Conservation (phyloP, 139 green algal species). For the Volvox reticuliferus region DNA sequence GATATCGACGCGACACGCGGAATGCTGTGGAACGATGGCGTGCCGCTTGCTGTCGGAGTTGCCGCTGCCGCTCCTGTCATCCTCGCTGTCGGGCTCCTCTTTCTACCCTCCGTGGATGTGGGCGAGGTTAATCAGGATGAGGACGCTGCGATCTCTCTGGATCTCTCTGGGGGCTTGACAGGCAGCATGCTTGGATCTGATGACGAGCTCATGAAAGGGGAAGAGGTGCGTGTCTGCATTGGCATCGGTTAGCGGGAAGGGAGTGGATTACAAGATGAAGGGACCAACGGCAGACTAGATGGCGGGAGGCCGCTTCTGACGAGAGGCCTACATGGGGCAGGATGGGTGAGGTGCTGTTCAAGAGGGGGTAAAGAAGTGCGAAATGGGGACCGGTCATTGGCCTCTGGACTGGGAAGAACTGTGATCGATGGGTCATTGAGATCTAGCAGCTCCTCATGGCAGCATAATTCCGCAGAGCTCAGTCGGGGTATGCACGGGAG, state of each 20-base stretch:
- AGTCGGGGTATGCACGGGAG: too few relatives aligned
- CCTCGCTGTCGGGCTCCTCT: neutral
- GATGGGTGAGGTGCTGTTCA: too few relatives aligned
- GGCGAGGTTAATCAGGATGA: slow-evolving; percentile 8
- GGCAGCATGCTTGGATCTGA: neutral
- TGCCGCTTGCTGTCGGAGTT: slow-evolving; percentile 6
- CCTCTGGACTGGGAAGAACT: too few relatives aligned
- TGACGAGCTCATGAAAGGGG: neutral
- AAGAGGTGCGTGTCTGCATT: neutral
- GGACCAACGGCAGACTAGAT: neutral
- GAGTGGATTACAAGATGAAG: neutral
- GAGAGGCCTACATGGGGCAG: too few relatives aligned
- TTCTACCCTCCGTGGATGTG: neutral
- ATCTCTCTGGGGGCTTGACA: neutral
- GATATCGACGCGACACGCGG: neutral
- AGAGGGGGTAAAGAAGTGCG: too few relatives aligned
- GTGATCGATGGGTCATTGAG: too few relatives aligned
- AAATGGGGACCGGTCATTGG: too few relatives aligned
- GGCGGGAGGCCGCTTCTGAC: too few relatives aligned
- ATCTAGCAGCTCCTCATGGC: too few relatives aligned
- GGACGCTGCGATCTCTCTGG: neutral
- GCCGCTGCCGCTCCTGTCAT: neutral
- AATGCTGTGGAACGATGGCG: slow-evolving; percentile 5
- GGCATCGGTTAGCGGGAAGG: neutral
- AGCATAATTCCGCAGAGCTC: too few relatives aligned